These are phyloP conservation scores for Globisporangium alternatum DNA, from an alignment of 352 stramenopile genomes.

Conservation along the genomic window DNA sequence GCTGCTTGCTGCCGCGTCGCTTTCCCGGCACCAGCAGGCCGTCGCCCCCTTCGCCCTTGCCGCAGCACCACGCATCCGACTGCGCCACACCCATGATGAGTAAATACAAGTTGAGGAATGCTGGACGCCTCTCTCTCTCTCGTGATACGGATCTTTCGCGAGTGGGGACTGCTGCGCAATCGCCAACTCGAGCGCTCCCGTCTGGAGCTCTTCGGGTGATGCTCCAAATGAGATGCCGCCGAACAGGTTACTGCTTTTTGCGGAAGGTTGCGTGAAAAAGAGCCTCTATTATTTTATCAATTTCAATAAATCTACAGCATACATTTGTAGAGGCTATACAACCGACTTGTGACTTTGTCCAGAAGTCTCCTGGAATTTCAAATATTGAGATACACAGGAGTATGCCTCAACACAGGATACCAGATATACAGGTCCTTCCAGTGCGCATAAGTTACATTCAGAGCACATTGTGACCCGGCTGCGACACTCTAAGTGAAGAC, in stretches of 20 bases:
- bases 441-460: not conserved
- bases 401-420: not conserved
- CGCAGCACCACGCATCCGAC: constrained; percentile 49
- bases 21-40: constrained; percentile 37
- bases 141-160: constrained; percentile 2
- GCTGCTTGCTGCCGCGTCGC: constrained; percentile 26
- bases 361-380: not conserved
- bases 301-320: not conserved
- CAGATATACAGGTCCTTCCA: not conserved
- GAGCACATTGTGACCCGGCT: not conserved
- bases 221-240: not conserved
- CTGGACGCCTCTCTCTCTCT: not conserved
- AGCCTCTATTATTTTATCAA: not conserved
- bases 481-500: not conserved
- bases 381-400: not conserved
- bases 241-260: not conserved
- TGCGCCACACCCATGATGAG: constrained; percentile 37
- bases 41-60: constrained; percentile 33
- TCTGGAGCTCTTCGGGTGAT: not conserved
- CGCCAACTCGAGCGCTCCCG: not conserved
- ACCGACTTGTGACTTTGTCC: not conserved
- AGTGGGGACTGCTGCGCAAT: constrained; percentile 4
- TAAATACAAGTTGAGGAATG: not conserved
- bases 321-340: not conserved
- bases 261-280: not conserved